Evolutionary conservation across 2,329 filamentous ascomycete genomes (phyloP).

Genomic region (Waltergamsia citrina): DNA sequence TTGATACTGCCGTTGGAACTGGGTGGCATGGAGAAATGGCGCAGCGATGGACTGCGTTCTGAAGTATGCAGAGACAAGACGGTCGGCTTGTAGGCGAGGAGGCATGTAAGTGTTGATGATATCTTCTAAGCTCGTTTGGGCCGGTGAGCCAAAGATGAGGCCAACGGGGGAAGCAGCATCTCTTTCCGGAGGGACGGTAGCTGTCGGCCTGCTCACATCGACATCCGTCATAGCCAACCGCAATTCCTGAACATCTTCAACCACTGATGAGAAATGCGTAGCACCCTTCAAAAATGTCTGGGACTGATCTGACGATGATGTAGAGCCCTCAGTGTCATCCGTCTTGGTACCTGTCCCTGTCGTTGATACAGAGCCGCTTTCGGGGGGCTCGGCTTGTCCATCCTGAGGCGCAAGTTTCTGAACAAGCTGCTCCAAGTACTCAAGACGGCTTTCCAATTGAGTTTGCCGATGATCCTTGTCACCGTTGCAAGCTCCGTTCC

Average conservation of each 20-base stretch:
- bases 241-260: constrained; percentile 1
- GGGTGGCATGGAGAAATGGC: constrained; percentile 26
- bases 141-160: constrained; percentile 1
- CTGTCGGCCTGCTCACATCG: neutral
- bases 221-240: neutral
- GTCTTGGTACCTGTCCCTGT: neutral
- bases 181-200: neutral
- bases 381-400: neutral
- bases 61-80: constrained; percentile 26
- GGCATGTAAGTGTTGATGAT: constrained; percentile 21
- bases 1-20: constrained; percentile 38
- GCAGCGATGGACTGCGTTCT: constrained; percentile 23
- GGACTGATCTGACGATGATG: neutral
- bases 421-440: constrained; percentile 1
- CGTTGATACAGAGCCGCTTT: too few relatives aligned
- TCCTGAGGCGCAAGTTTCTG: neutral
- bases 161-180: neutral
- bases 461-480: neutral
- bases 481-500: neutral
- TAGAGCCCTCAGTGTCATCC: neutral
- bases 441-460: neutral
- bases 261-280: neutral
- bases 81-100: constrained; percentile 23
- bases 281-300: neutral
- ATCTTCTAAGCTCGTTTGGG: constrained; percentile 16